Evolutionary conservation across 73 alveolate species (phyloP), one percentile per base, ranked within the genome.

Genomic region (Effrenium voratum): DNA sequence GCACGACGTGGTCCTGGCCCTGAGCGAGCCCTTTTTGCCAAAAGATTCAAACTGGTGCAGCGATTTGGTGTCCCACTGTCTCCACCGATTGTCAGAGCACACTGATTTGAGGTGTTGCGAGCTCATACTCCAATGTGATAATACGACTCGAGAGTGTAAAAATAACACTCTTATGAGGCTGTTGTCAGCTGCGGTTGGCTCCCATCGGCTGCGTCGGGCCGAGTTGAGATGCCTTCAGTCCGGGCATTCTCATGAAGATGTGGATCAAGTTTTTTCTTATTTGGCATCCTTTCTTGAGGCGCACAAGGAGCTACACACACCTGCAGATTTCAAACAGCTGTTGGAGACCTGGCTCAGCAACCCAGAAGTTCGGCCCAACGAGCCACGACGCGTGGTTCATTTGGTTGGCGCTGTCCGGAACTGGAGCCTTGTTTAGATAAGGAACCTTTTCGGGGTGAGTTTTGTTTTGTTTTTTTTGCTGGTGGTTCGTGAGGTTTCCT

Each of bases 171-270:
- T 60, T 3, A 12, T 55, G 3, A 36, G 93, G 1, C 16, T 40
- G 44, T 15, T 63, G 24, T 43, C 63, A 0, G 6, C 12, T 5
- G 4, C 36, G 60, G 63, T 55, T 3, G 49, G 40, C 10, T 30
- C 50, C 16, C 93, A 55, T 30, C 52, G 93, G 30, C 41, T 84
- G 57, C 4, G 38, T 26, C 86, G 86, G 41, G 86, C 59, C 22
- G 59, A 75, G 86, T 45, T 75, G 22, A 75, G 36, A 6, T 75
- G 73, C 34, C 93, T 84, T 40, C 32, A 6, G 36, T 36, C 80
- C 24, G 93, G 93, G 2, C 93, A 84, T 24, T 10, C 36, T 13
- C 93, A 84, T 43, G 93, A 84, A 43, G 93, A 84, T 32, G 49
- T 84, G 19, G 93, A 84, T 43, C 93, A 84, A 30, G 34, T 2